These are phyloP conservation scores for Pyropia haitanensis DNA, from an alignment of 23 red algal genomes.

Conservation along the genomic window DNA sequence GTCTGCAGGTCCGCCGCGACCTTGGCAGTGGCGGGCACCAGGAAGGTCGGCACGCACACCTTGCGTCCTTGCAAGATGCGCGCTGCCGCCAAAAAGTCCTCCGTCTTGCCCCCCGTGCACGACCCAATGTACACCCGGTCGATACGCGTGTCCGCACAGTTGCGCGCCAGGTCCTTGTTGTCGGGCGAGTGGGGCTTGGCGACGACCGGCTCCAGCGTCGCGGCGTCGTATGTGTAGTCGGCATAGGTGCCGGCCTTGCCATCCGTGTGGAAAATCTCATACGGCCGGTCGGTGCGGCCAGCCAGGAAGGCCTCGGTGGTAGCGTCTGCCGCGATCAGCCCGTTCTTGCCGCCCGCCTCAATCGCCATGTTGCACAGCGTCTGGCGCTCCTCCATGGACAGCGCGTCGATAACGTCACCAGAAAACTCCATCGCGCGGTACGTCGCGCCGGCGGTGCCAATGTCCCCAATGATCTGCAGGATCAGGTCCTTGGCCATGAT, in stretches of 20 bases:
- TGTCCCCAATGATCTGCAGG: constrained; percentile 94
- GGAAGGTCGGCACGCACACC: constrained; percentile 88
- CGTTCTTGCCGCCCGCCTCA: constrained; percentile 98
- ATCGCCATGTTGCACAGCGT: constrained; percentile 99
- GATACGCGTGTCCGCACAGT: constrained; percentile 65
- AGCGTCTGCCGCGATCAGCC: constrained; percentile 70
- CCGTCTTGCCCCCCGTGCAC: constrained; percentile 95
- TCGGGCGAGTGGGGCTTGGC: constrained; percentile 97
- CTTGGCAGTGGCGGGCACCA: constrained; percentile 83
- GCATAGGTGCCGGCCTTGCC: constrained; percentile 51
- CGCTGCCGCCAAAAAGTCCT: constrained; percentile 98
- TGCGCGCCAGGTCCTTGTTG: constrained; percentile 79
- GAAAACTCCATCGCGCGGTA: constrained; percentile 97
- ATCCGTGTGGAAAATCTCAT: constrained; percentile 60
- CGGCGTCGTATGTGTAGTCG: constrained; percentile 56
- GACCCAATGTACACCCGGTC: constrained; percentile 93
- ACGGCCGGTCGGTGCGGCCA: constrained; percentile 40
- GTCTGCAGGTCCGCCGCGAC: constrained; percentile 74
- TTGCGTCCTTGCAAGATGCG: constrained; percentile 77
- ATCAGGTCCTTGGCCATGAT: constrained; percentile 93
- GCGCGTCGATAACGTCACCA: constrained; percentile 51
- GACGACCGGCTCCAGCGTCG: constrained; percentile 79
- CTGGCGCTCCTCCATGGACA: constrained; percentile 93
- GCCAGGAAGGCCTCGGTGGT: constrained; percentile 60
- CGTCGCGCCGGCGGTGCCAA: constrained; percentile 87